A percentile compares a stretch with the other conserved stretches of the same genome.
phyloP scores from a whole-genome alignment of 805 yeast species.

The Hanseniaspora mollemarum region DNA sequence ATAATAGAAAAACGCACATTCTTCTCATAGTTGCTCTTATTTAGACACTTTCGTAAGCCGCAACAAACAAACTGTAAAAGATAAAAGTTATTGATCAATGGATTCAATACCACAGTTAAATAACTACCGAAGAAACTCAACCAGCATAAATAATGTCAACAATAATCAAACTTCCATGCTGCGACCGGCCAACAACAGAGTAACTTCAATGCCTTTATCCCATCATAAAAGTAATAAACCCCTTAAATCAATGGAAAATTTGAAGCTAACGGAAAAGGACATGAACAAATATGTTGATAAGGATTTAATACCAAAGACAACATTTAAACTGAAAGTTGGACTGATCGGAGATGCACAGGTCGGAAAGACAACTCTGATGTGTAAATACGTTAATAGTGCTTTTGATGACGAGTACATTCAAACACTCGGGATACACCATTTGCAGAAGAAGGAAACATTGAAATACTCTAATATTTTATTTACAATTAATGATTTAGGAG shows the following conservation, averaged over 20 bases:
- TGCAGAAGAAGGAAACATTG: conserved; percentile 79
- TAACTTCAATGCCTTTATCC: not conserved
- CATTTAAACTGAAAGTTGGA: conserved; percentile 56
- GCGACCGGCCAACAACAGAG: not conserved
- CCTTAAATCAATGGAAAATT: not conserved
- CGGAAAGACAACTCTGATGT: conserved; percentile 94
- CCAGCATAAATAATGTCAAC: not conserved
- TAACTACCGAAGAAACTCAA: not conserved
- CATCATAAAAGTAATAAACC: not conserved
- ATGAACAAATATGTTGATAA: conserved; percentile 6
- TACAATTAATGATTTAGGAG: conserved; percentile 92
- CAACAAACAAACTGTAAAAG: too few relatives aligned
- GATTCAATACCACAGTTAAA: not conserved
- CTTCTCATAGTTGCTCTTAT: too few relatives aligned
- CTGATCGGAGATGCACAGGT: conserved; percentile 91
- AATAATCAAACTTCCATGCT: not conserved
- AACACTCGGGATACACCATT: conserved; percentile 87
- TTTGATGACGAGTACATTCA: conserved; percentile 87
- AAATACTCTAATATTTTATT: conserved; percentile 81
- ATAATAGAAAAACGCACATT: too few relatives aligned
- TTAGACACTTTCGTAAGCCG: too few relatives aligned
- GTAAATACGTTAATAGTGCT: conserved; percentile 88
- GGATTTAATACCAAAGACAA: conserved; percentile 12
- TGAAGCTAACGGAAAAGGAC: not conserved
- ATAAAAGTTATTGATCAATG: not conserved